Evolutionary conservation across 331 rosid species (phyloP).

Genomic region (Quercus tomentella): DNA sequence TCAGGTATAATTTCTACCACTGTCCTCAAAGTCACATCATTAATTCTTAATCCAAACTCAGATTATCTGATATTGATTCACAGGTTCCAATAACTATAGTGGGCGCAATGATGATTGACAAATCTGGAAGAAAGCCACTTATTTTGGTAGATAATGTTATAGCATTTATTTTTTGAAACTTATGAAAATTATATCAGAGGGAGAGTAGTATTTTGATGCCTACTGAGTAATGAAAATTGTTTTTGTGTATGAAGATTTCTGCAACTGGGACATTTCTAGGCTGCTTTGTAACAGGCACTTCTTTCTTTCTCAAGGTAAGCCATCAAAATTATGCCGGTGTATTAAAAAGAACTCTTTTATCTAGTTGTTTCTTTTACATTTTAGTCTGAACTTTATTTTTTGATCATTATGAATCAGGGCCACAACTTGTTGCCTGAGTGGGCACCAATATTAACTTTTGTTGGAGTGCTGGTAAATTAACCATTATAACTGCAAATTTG

Average conservation of each 20-base stretch:
- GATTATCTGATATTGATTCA: conserved; percentile 14
- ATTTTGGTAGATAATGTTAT: conserved; percentile 39
- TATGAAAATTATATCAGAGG: background rate
- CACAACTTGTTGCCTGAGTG: conserved; percentile 47
- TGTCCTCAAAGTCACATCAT: background rate
- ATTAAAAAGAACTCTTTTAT: background rate
- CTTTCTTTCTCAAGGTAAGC: conserved; percentile 64
- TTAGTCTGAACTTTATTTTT: conserved; percentile 9
- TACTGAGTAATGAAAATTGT: background rate
- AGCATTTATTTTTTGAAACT: background rate
- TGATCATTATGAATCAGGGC: conserved; percentile 38
- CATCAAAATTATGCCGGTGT: background rate
- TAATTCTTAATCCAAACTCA: conserved; percentile 1
- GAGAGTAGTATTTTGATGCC: background rate
- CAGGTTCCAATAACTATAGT: conserved; percentile 69
- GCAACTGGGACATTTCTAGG: conserved; percentile 78
- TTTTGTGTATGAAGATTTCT: conserved; percentile 47
- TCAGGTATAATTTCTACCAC: conserved; percentile 24
- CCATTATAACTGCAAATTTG: background rate
- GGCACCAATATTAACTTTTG: conserved; percentile 55
- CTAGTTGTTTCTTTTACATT: background rate
- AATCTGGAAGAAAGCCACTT: conserved; percentile 81
- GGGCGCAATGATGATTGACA: conserved; percentile 73
- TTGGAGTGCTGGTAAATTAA: conserved; percentile 59
- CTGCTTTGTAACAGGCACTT: conserved; percentile 56